A percentile compares a stretch with the other conserved stretches of the same genome.
Evolutionary conservation across 441 rosid species (phyloP).

Genomic region (Monsonia emarginata): DNA sequence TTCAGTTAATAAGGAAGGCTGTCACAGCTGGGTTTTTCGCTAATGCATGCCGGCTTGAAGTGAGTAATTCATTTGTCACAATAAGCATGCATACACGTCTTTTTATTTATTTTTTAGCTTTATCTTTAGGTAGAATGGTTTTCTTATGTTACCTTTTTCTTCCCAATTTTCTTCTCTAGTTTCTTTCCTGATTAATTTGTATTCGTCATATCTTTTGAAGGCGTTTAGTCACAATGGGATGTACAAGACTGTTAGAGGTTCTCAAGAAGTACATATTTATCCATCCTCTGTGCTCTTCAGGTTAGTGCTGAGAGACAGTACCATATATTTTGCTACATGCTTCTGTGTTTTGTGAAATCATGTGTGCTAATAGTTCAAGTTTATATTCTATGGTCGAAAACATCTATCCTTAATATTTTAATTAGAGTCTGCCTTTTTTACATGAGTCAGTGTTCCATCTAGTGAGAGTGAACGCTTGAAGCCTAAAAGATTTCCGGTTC

Average conservation of each 20-base stretch:
- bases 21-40: conserved; percentile 79
- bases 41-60: conserved; percentile 76
- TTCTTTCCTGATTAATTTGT: conserved; percentile 12
- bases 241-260: conserved; percentile 83
- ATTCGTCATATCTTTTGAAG: conserved; percentile 23
- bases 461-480: no score
- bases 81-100: neutral
- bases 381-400: no score
- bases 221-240: conserved; percentile 63
- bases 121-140: neutral
- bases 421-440: no score
- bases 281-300: conserved; percentile 87
- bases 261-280: conserved; percentile 81
- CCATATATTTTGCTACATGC: conserved; percentile 1
- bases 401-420: no score
- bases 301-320: conserved; percentile 29
- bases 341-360: no score
- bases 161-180: no score
- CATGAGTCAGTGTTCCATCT: no score
- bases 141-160: no score
- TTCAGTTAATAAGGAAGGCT: conserved; percentile 76
- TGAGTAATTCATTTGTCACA: conserved; percentile 24
- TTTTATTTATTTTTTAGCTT: neutral
- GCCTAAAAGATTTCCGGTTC: no score
- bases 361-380: no score